phyloP scores from a whole-genome alignment of 768 basidiomycete genomes.

The Pleurotus giganteus region DNA sequence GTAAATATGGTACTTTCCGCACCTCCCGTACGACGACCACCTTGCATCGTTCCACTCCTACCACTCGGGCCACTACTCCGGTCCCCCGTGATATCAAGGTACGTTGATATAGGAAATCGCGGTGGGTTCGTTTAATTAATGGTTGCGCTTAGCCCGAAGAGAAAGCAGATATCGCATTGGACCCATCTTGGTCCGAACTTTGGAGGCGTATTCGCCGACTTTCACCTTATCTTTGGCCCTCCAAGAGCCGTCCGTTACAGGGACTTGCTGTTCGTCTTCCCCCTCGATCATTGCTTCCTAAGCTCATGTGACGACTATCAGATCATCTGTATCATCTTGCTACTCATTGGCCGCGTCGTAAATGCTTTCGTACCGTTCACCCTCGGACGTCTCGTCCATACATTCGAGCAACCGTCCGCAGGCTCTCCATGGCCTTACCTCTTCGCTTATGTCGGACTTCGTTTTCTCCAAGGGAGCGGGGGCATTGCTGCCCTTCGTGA shows the following conservation, averaged over 20 bases:
- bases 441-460: slow-evolving; percentile 62
- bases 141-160: slow-evolving; percentile 28
- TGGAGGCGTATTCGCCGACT: slow-evolving; percentile 63
- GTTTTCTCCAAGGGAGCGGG: slow-evolving; percentile 74
- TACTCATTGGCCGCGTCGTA: slow-evolving; percentile 74
- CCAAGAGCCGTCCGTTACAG: slow-evolving; percentile 63
- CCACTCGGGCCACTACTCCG: slow-evolving; percentile 52
- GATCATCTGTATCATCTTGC: slow-evolving; percentile 66
- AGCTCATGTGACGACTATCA: slow-evolving; percentile 21
- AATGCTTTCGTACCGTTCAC: slow-evolving; percentile 70
- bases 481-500: slow-evolving; percentile 71
- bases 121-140: slow-evolving; percentile 7
- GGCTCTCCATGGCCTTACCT: slow-evolving; percentile 69
- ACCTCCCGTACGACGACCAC: slow-evolving; percentile 49
- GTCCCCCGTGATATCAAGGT: slow-evolving; percentile 42
- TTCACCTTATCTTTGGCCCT: slow-evolving; percentile 84
- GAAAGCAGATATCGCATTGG: slow-evolving; percentile 53
- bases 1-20: slow-evolving; percentile 79
- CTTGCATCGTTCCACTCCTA: slow-evolving; percentile 49
- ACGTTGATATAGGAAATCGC: slow-evolving; percentile 1
- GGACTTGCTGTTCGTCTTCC: slow-evolving; percentile 53
- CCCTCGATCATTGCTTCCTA: slow-evolving; percentile 5
- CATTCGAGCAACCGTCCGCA: slow-evolving; percentile 44
- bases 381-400: slow-evolving; percentile 61
- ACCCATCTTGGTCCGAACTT: slow-evolving; percentile 73